A percentile compares a stretch with the other conserved stretches of the same genome.
Evolutionary conservation across 495 filamentous ascomycete species (phyloP).

Genomic region (Podospora didyma): DNA sequence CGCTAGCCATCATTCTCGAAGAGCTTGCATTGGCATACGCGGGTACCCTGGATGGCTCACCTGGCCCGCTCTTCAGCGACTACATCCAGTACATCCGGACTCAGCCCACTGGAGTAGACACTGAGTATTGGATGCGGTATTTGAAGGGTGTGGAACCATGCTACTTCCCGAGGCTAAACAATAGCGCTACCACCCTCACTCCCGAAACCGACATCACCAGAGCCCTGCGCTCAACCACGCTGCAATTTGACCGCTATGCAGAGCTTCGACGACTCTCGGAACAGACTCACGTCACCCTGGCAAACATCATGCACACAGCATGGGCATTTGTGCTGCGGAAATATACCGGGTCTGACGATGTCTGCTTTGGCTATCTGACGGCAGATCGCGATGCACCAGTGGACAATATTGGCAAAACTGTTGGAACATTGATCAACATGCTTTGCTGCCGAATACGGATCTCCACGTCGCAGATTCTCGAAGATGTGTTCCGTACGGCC

Average conservation of each 20-base stretch:
- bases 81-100: conserved; percentile 47
- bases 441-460: conserved; percentile 44
- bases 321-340: conserved; percentile 35
- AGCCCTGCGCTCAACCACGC: neutral
- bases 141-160: conserved; percentile 47
- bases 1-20: conserved; percentile 30
- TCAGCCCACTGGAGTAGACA: conserved; percentile 34
- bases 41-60: conserved; percentile 17
- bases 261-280: conserved; percentile 20
- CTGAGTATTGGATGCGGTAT: conserved; percentile 52
- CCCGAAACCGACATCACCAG: neutral
- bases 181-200: neutral
- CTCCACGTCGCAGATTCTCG: conserved; percentile 24
- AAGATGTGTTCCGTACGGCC: conserved; percentile 39
- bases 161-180: conserved; percentile 40
- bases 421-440: conserved; percentile 56
- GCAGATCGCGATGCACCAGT: conserved; percentile 44
- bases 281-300: conserved; percentile 18
- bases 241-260: conserved; percentile 16
- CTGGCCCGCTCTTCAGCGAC: conserved; percentile 49
- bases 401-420: conserved; percentile 37
- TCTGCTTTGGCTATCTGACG: conserved; percentile 55
- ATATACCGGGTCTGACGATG: conserved; percentile 30
- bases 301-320: conserved; percentile 36
- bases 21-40: conserved; percentile 42